Conservation (phyloP, 345 rosid genomes). For the Acer yangbiense region DNA sequence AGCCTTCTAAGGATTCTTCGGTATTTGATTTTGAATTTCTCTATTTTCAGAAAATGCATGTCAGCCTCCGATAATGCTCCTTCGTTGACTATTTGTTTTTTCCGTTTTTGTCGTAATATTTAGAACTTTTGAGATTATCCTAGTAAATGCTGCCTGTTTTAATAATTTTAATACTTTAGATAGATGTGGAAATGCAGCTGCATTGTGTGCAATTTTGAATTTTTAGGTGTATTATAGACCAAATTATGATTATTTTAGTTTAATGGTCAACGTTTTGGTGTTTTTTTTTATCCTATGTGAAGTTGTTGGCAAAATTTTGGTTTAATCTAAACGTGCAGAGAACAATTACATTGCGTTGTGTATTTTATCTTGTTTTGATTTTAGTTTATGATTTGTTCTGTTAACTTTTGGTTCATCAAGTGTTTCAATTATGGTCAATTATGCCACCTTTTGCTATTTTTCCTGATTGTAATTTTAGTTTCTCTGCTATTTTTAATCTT, state of each 20-base stretch:
- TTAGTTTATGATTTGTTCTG: neutral
- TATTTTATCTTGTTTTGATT: neutral
- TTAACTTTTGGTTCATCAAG: conserved; percentile 3
- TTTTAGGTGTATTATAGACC: neutral
- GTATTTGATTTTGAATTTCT: conserved; percentile 33
- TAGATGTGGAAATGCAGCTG: conserved; percentile 3
- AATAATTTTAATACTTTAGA: neutral
- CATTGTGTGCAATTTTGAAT: conserved; percentile 16
- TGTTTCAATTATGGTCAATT: neutral
- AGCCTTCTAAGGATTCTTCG: conserved; percentile 38
- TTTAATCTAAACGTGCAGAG: neutral
- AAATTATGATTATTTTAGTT: neutral
- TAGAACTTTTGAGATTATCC: neutral
- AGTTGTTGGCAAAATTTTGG: neutral
- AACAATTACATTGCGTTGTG: neutral
- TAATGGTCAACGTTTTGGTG: neutral
- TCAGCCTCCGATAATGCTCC: neutral
- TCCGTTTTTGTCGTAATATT: neutral
- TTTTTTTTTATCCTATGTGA: neutral
- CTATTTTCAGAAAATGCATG: neutral
- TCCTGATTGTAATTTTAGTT: neutral
- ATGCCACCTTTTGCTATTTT: neutral
- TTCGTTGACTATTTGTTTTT: conserved; percentile 6
- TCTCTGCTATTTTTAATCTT: neutral
- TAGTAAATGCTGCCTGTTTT: neutral